Base-by-base conservation (phyloP, 2,329 filamentous ascomycete species). In the Sporothrix inflata region DNA sequence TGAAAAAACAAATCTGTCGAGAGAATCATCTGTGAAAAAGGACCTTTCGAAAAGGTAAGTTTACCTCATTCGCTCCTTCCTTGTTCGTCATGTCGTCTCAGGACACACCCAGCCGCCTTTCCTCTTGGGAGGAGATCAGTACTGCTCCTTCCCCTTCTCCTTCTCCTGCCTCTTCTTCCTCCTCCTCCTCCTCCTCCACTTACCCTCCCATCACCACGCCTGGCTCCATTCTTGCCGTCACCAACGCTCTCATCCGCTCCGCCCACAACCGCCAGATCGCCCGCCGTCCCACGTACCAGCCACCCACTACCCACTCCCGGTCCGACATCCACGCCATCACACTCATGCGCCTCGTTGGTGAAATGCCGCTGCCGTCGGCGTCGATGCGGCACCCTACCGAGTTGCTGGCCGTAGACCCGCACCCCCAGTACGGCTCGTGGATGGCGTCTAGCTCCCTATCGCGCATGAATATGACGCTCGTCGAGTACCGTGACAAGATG, bases 401-500 rank as follows among this genome's bases (percentile, higher is more conserved):
- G 7, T 4, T 2, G 6, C 14, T 61, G 7, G 14, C 47, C 14
- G 7, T 19, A 14, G 47, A n/a, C 47, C 14, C 47, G 47, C 14
- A 49, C 47, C 30, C 30, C 30, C 3, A 34, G 30, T 49, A 19
- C n/a, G 47, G 47, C 16, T 1, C n/a, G 16, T n/a, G 12, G 47
- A 7, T 1, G 47, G 47, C 47, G 14, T 14, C 6, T 7, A 19
- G n/a, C 47, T 49, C 47, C 4, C 51, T 71, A 4, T 27, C 14
- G 3, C 2, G 12, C 12, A 21, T 42, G 11, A 9, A 4, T 4
- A 57, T 67, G 61, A 53, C 72, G 4, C 51, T 66, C 3, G 1
- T 51, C 21, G 65, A 71, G 47, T 74, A 21, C 55, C 51, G 70
- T 12, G 74, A 74, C 1, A 53, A 42, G 12, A n/a, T 45, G 5